Evolutionary conservation across 768 basidiomycete species (phyloP), one percentile per base, ranked within the genome.

Genomic region (Strobilomyces echinocephalus): DNA sequence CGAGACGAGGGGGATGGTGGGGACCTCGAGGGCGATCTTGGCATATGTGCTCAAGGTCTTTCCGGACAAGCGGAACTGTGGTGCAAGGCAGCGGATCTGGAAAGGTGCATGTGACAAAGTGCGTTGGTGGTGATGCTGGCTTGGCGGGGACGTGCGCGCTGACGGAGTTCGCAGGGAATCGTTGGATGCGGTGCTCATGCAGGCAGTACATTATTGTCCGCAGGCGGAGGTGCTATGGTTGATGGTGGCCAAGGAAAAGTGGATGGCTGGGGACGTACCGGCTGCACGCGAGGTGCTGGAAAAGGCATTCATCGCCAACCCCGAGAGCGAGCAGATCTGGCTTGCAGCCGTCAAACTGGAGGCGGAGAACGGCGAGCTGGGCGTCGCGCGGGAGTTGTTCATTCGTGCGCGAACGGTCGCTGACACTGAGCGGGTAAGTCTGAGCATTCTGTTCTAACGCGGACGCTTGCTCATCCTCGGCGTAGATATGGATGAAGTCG

Each of bases 401-500:
- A 82, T 87, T 45, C 87, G 94, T 55, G 97, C 95, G 14, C 76
- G 95, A 53, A 87, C 83, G n/a, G 90, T 95, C 12, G 93, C 95
- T 0, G 90, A 93, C 62, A 98, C 95, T 1, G 87, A 95, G 60
- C 74, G 94, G 70, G 94, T 92, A 59, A 1, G 30, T 21, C 28
- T 8, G 31, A 24, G 24, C 4, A 20, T 26, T 10, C 5, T 14
- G 20, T 31, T 18, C 12, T 20, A 2, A 8, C 18, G 10, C 24
- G 18, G 36, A 35, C 38, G 20, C 1, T 2, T n/a, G n/a, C 28
- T 39, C 42, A 43, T 48, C 35, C 21, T 26, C 21, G 7, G 16
- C 8, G 9, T 63, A 95, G 93, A 97, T 99, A 48, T 99, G 95
- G 97, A 93, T 98, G 94, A 98, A 99, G 69, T 93, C 91, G 1